Conservation (phyloP, 306 rosid species). For the Corylus heterophylla region DNA sequence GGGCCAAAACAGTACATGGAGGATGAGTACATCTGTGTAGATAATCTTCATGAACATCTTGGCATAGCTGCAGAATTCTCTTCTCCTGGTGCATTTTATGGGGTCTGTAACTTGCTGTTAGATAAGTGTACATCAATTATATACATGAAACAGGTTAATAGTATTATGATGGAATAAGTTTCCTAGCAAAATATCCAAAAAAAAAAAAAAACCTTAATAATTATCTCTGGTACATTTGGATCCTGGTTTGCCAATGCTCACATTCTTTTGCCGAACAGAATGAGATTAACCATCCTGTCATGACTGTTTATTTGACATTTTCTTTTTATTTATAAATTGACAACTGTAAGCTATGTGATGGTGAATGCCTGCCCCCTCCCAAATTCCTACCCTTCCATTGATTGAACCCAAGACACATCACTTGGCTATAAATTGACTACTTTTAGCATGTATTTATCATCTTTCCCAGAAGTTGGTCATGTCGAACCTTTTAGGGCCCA, state of each 20-base stretch:
- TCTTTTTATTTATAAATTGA: neutral
- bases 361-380: neutral
- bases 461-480: neutral
- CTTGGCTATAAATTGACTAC: neutral
- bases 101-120: slow-evolving; percentile 45
- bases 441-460: neutral
- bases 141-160: slow-evolving; percentile 1
- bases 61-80: slow-evolving; percentile 28
- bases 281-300: neutral
- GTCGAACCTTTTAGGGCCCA: neutral
- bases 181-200: neutral
- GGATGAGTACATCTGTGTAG: slow-evolving; percentile 55
- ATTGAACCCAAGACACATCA: neutral
- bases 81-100: slow-evolving; percentile 65
- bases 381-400: too few species aligned
- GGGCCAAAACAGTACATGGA: slow-evolving; percentile 77
- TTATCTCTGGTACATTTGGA: neutral
- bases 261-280: neutral
- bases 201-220: neutral
- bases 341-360: neutral
- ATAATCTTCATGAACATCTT: slow-evolving; percentile 38
- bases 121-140: neutral
- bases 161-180: slow-evolving; percentile 1
- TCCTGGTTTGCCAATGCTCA: neutral
- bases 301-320: neutral